Evolutionary conservation across 257 asterid species (phyloP).

Genomic region (Ligustrum vulgare): DNA sequence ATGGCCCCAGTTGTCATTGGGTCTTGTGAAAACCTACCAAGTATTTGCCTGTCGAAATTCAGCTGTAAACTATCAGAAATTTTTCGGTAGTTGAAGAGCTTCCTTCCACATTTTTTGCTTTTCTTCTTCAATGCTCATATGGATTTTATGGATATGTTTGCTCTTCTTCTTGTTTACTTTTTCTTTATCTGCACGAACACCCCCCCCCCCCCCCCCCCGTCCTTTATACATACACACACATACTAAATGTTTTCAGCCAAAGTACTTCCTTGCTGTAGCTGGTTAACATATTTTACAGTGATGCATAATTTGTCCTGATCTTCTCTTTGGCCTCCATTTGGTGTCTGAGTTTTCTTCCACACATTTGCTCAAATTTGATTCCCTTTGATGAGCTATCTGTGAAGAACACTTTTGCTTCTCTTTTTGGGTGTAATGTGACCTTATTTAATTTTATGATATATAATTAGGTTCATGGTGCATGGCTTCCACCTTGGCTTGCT

Average conservation of each 20-base stretch:
- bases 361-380: neutral
- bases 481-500: constrained; percentile 95
- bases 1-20: neutral
- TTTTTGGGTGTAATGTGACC: neutral
- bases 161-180: constrained; percentile 1
- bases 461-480: constrained; percentile 70
- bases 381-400: neutral
- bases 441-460: constrained; percentile 21
- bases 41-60: neutral
- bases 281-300: neutral
- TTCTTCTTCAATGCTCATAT: neutral
- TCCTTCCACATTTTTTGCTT: neutral
- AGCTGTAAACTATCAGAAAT: neutral
- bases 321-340: neutral
- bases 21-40: neutral
- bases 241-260: neutral
- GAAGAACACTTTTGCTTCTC: neutral
- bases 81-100: neutral
- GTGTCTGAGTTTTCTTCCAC: neutral
- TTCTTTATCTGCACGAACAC: neutral
- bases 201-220: no score
- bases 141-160: neutral
- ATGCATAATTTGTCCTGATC: neutral
- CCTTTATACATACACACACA: neutral
- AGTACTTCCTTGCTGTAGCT: neutral